A percentile compares a stretch with the other conserved stretches of the same genome.
Evolutionary conservation across 345 rosid genomes (phyloP).

Genomic region (Sisymbrium irio): DNA sequence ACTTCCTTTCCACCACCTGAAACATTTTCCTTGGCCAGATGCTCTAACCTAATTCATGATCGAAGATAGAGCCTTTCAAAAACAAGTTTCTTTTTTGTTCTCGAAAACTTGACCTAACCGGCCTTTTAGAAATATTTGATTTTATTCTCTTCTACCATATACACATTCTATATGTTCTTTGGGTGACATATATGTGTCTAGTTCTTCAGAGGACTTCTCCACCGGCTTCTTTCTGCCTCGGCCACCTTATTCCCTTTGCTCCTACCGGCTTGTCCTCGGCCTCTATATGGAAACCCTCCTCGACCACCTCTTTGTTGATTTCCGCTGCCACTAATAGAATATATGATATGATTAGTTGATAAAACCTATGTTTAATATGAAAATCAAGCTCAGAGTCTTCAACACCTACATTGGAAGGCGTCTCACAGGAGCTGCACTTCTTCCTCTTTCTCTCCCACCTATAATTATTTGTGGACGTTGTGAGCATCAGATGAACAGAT

Average conservation of each 20-base stretch:
- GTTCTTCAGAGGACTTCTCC: constrained; percentile 69
- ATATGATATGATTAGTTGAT: neutral
- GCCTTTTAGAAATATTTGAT: too few species aligned
- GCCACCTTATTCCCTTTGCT: constrained; percentile 30
- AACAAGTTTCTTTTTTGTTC: too few species aligned
- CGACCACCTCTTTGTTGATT: constrained; percentile 42
- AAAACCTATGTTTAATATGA: neutral
- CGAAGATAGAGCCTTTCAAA: too few species aligned
- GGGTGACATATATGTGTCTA: too few species aligned
- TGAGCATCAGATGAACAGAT: neutral
- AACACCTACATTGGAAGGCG: constrained; percentile 28
- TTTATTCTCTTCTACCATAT: too few species aligned
- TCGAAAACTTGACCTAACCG: too few species aligned
- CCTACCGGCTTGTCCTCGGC: constrained; percentile 32
- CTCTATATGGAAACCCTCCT: constrained; percentile 46
- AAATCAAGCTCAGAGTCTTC: neutral
- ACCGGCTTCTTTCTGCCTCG: constrained; percentile 46
- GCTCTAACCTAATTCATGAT: too few species aligned
- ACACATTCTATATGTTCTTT: too few species aligned
- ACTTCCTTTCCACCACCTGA: too few species aligned
- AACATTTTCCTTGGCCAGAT: too few species aligned
- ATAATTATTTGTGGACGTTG: constrained; percentile 14
- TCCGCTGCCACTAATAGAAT: constrained; percentile 21
- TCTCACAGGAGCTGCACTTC: constrained; percentile 31
- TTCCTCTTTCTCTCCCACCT: constrained; percentile 34